A percentile compares a stretch with the other conserved stretches of the same genome.
phyloP scores from a whole-genome alignment of 495 filamentous ascomycete species.

The Daldinia loculata region DNA sequence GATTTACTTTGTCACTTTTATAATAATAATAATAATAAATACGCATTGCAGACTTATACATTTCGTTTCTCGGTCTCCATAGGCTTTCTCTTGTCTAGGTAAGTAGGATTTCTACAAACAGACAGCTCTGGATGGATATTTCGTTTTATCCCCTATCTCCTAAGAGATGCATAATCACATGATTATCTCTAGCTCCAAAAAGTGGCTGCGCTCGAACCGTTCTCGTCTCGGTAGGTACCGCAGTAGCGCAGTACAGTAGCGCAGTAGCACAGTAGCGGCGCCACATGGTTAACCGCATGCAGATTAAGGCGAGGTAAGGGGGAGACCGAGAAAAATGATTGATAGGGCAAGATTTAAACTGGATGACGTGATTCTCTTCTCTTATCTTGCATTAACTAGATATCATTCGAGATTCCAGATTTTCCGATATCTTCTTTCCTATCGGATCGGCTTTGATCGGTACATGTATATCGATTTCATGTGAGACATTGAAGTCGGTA shows the following conservation, averaged over 20 bases:
- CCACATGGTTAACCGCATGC: slow-evolving; percentile 31
- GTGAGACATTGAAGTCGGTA: slow-evolving; percentile 4
- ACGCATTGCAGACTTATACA: too few species aligned
- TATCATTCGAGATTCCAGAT: slow-evolving; percentile 10
- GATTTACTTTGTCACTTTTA: too few species aligned
- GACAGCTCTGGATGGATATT: too few species aligned
- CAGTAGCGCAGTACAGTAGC: not conserved
- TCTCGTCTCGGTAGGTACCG: slow-evolving; percentile 30
- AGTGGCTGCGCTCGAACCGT: slow-evolving; percentile 4
- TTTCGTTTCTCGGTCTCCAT: too few species aligned
- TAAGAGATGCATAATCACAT: not conserved
- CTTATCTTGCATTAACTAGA: slow-evolving; percentile 30
- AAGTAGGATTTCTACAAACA: too few species aligned
- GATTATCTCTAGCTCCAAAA: not conserved
- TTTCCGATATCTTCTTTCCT: not conserved
- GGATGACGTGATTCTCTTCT: slow-evolving; percentile 34
- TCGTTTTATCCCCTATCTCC: slow-evolving; percentile 5
- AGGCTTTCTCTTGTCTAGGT: too few species aligned
- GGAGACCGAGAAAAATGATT: too few species aligned
- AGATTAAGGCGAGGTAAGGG: not conserved
- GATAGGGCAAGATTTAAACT: slow-evolving; percentile 16
- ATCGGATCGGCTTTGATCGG: slow-evolving; percentile 13
- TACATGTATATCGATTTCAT: slow-evolving; percentile 12
- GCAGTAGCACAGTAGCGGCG: slow-evolving; percentile 5
- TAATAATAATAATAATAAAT: too few species aligned